Conservation (phyloP, 176 grass and related monocot genomes). For the Avena insularis region DNA sequence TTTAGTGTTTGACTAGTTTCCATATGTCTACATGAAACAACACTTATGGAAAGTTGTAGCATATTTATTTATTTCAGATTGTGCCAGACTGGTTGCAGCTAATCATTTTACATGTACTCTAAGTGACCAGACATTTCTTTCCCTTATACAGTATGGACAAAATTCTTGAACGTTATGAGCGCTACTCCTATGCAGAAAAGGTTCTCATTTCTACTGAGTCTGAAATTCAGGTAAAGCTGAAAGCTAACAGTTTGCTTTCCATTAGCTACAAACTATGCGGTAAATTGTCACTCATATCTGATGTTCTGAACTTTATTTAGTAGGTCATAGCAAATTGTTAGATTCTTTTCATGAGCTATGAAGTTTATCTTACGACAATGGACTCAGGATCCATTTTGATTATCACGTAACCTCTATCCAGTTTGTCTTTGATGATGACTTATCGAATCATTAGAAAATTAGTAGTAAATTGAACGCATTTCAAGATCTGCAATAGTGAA, state of each 20-base stretch:
- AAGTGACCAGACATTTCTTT: conserved; percentile 1
- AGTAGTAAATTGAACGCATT: neutral
- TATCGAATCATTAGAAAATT: neutral
- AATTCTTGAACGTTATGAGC: conserved; percentile 86
- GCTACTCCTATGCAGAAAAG: conserved; percentile 75
- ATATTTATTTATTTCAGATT: conserved; percentile 2
- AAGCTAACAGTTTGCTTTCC: neutral
- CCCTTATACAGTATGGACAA: conserved; percentile 77
- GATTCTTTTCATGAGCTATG: neutral
- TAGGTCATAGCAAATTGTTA: neutral
- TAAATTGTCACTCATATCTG: neutral
- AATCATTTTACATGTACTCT: conserved; percentile 7
- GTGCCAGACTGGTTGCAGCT: neutral
- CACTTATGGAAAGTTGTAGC: neutral
- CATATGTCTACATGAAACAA: too few relatives aligned
- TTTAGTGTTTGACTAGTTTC: too few relatives aligned
- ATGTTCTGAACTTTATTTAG: neutral
- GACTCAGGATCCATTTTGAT: neutral
- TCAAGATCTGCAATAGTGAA: neutral
- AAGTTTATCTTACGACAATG: neutral
- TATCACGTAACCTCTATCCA: neutral
- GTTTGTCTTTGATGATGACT: neutral
- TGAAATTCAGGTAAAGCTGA: conserved; percentile 62
- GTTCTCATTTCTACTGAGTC: conserved; percentile 61
- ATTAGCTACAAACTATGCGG: neutral